A percentile compares a stretch with the other conserved stretches of the same genome.
phyloP scores from a whole-genome alignment of 805 yeast genomes.

The Candida awuae region DNA sequence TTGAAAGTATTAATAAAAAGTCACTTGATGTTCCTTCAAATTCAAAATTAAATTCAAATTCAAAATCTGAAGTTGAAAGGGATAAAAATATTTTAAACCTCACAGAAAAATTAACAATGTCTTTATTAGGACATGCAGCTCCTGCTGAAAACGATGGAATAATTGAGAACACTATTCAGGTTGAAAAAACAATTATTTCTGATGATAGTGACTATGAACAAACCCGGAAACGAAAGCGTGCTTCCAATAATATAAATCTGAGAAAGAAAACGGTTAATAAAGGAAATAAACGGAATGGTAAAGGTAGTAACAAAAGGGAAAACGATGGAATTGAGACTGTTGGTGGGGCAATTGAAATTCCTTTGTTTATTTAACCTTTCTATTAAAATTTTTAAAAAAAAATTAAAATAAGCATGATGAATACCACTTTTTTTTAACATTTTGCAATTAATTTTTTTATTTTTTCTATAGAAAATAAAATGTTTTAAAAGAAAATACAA shows the following conservation, averaged over 20 bases:
- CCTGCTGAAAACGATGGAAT: neutral
- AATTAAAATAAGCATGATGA: neutral
- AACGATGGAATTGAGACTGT: conserved; percentile 28
- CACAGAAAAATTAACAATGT: conserved; percentile 23
- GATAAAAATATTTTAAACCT: conserved; percentile 13
- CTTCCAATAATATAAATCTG: conserved; percentile 8
- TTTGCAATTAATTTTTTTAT: too few relatives aligned
- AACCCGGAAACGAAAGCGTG: conserved; percentile 1
- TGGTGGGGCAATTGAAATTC: conserved; percentile 40
- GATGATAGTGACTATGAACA: neutral
- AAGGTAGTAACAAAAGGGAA: conserved; percentile 11
- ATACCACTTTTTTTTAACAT: too few relatives aligned
- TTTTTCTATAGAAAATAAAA: too few relatives aligned
- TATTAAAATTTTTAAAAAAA: neutral
- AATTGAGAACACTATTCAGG: conserved; percentile 2
- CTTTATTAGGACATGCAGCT: conserved; percentile 16
- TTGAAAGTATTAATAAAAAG: neutral
- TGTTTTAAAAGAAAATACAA: too few relatives aligned
- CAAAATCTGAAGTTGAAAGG: neutral
- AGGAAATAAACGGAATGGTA: conserved; percentile 7
- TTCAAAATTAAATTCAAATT: neutral
- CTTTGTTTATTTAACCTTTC: conserved; percentile 30
- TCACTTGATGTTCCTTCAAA: too few relatives aligned
- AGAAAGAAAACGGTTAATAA: conserved; percentile 4
- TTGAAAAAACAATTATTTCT: conserved; percentile 6